Evolutionary conservation across 2,329 filamentous ascomycete species (phyloP).

Genomic region (Leptographium lundbergii): DNA sequence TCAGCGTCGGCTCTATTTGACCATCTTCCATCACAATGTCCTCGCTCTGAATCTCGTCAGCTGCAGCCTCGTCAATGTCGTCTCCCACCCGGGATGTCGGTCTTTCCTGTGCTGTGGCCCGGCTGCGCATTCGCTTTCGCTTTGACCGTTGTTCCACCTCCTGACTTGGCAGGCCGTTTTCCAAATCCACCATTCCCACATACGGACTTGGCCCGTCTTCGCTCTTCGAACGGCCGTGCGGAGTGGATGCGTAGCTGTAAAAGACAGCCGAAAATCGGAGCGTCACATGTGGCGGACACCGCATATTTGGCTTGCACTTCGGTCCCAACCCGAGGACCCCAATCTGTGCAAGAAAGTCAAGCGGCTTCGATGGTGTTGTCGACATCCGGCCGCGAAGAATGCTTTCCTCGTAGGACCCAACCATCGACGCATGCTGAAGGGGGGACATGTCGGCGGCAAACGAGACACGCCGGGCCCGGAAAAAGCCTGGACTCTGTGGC

Average conservation of each 20-base stretch:
- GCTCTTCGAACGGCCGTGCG: constrained; percentile 46
- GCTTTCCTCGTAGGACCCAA: constrained; percentile 95
- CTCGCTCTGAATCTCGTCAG: neutral
- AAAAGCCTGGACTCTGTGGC: constrained; percentile 36
- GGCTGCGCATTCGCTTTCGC: constrained; percentile 32
- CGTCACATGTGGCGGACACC: constrained; percentile 81
- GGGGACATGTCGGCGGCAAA: constrained; percentile 62
- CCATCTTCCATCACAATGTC: constrained; percentile 10
- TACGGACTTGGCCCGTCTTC: constrained; percentile 92
- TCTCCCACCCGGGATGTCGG: neutral
- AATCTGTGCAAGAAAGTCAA: constrained; percentile 91
- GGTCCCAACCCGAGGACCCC: constrained; percentile 73
- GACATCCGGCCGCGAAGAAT: constrained; percentile 95
- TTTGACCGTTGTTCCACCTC: constrained; percentile 34
- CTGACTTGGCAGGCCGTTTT: constrained; percentile 55
- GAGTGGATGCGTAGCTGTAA: constrained; percentile 73
- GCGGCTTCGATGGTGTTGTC: constrained; percentile 79
- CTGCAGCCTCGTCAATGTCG: neutral
- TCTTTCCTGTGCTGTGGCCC: constrained; percentile 15
- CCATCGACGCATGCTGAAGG: constrained; percentile 84
- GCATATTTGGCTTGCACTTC: constrained; percentile 73
- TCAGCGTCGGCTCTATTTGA: constrained; percentile 15
- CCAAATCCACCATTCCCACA: constrained; percentile 83
- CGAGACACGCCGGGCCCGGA: constrained; percentile 54
- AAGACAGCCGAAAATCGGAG: constrained; percentile 90